phyloP scores from a whole-genome alignment of 768 basidiomycete genomes.

The Favolaschia claudopus region DNA sequence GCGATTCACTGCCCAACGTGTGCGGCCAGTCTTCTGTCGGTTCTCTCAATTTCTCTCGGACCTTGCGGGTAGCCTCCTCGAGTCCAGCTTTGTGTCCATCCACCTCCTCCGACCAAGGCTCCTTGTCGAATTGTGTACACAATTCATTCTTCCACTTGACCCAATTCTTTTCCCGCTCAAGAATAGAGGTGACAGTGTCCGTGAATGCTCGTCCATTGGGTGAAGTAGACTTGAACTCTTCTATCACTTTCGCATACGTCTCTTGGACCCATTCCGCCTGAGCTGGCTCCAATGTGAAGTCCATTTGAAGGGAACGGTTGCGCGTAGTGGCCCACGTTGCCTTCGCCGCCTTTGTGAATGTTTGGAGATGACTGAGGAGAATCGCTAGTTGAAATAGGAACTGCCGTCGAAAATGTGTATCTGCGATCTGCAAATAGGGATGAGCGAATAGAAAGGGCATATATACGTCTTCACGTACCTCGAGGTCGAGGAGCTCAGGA shows the following conservation, averaged over 20 bases:
- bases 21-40: constrained; percentile 70
- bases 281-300: constrained; percentile 73
- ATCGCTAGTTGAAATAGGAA: constrained; percentile 87
- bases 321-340: constrained; percentile 64
- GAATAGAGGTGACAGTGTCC: constrained; percentile 73
- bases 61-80: constrained; percentile 65
- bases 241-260: constrained; percentile 61
- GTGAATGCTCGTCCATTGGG: constrained; percentile 81
- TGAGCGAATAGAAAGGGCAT: constrained; percentile 8
- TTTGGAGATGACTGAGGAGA: constrained; percentile 76
- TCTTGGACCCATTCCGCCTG: constrained; percentile 84
- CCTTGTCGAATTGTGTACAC: constrained; percentile 81
- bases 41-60: constrained; percentile 62
- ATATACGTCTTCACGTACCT: constrained; percentile 56
- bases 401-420: constrained; percentile 92
- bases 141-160: constrained; percentile 88
- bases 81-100: constrained; percentile 60
- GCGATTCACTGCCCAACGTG: constrained; percentile 68
- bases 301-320: constrained; percentile 84
- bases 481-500: constrained; percentile 85
- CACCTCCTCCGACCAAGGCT: constrained; percentile 62
- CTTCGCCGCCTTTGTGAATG: constrained; percentile 76
- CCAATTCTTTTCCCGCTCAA: constrained; percentile 91
- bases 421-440: constrained; percentile 68
- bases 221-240: constrained; percentile 74